phyloP scores from a whole-genome alignment of 306 rosid genomes.

The Vigna unguiculata region DNA sequence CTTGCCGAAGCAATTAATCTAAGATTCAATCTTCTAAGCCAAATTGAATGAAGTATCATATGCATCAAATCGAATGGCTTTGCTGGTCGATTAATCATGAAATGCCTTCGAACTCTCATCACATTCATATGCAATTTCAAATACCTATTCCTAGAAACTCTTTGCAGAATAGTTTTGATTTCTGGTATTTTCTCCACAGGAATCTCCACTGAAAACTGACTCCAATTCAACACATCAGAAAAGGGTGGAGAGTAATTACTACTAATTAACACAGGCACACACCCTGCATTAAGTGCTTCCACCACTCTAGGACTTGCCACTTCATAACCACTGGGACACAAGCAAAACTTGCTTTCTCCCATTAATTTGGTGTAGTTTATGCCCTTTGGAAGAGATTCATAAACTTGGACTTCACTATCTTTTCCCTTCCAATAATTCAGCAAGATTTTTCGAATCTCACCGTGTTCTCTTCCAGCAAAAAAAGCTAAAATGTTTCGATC shows the following conservation, averaged over 20 bases:
- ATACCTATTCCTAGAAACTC: conserved; percentile 42
- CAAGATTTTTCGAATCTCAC: conserved; percentile 49
- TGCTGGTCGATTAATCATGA: conserved; percentile 62
- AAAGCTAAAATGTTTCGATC: conserved; percentile 56
- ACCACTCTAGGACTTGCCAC: conserved; percentile 81
- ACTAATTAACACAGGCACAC: conserved; percentile 70
- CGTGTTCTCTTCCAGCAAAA: conserved; percentile 68
- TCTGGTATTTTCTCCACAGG: conserved; percentile 52
- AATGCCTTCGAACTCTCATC: conserved; percentile 51
- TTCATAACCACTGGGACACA: conserved; percentile 80
- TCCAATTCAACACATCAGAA: conserved; percentile 73
- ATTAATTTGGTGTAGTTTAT: conserved; percentile 55
- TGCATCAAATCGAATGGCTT: conserved; percentile 45
- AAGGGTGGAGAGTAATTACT: conserved; percentile 63
- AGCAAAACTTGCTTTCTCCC: conserved; percentile 65
- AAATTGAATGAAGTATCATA: not conserved
- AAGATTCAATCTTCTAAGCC: not conserved
- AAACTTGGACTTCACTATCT: conserved; percentile 61
- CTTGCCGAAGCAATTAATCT: not conserved
- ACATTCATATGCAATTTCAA: conserved; percentile 52
- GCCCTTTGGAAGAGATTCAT: conserved; percentile 54
- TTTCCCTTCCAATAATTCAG: conserved; percentile 62
- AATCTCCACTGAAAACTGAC: conserved; percentile 58
- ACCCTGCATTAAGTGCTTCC: conserved; percentile 63
- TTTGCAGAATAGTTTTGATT: conserved; percentile 57